Percentiles rank a stretch among this genome's conserved stretches.
These are phyloP conservation scores for Irpex lacteus DNA, from an alignment of 1,284 basidiomycete species.

Conservation along the genomic window DNA sequence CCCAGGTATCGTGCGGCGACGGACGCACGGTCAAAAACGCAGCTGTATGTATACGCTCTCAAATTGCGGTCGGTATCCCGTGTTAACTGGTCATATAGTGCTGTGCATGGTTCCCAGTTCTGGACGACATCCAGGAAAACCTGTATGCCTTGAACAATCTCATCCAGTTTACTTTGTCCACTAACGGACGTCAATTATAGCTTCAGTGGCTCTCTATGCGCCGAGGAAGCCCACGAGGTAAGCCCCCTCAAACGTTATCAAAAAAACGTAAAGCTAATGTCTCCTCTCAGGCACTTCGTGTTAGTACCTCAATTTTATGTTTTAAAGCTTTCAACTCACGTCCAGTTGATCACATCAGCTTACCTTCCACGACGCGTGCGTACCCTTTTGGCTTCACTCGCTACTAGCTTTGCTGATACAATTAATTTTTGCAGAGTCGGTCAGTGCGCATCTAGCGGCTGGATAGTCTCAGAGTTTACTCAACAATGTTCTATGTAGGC, in stretches of 20 bases:
- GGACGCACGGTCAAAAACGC: neutral
- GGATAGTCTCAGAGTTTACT: neutral
- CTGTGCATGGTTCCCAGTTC: slow-evolving; percentile 12
- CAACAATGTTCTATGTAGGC: neutral
- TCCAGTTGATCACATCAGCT: neutral
- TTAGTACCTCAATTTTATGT: neutral
- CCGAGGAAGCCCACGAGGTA: slow-evolving; percentile 39
- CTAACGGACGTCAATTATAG: neutral
- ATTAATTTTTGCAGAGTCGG: neutral
- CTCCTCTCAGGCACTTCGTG: neutral
- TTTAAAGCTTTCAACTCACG: neutral
- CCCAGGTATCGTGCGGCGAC: neutral
- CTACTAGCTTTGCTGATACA: neutral
- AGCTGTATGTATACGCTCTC: neutral
- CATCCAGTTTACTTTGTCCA: neutral
- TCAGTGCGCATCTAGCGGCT: neutral
- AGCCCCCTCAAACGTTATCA: slow-evolving; percentile 25
- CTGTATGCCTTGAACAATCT: neutral
- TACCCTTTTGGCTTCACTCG: slow-evolving; percentile 24
- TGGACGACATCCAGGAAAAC: slow-evolving; percentile 15
- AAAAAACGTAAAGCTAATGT: neutral
- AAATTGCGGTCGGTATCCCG: neutral
- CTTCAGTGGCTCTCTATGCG: slow-evolving; percentile 39
- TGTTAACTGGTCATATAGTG: neutral
- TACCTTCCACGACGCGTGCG: slow-evolving; percentile 41